phyloP scores from a whole-genome alignment of 2,329 filamentous ascomycete species.

The Cadophora sp. region DNA sequence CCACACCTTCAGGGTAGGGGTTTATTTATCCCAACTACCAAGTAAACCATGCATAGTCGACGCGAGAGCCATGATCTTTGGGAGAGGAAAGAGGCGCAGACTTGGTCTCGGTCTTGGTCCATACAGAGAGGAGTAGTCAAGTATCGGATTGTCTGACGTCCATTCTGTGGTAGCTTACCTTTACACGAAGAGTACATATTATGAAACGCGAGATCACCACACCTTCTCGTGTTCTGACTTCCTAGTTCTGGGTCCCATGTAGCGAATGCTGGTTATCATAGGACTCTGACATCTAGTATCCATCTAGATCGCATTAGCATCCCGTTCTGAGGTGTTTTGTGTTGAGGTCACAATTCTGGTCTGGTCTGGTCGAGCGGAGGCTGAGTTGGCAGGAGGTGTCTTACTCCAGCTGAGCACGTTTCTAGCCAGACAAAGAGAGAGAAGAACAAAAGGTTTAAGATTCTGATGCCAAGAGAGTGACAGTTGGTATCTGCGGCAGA shows the following conservation, averaged over 20 bases:
- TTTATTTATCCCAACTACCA: too few relatives aligned
- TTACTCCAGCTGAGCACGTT: not conserved
- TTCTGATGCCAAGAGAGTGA: not conserved
- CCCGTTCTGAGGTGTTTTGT: too few relatives aligned
- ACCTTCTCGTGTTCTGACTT: not conserved
- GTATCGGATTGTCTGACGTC: not conserved
- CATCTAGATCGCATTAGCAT: too few relatives aligned
- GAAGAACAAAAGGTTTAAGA: not conserved
- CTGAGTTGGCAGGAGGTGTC: conserved; percentile 10
- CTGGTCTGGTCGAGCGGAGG: not conserved
- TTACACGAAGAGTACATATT: conserved; percentile 1
- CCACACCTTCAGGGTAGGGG: too few relatives aligned
- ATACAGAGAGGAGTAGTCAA: not conserved
- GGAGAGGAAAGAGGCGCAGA: not conserved
- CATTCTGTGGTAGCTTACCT: not conserved
- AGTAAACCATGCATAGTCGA: too few relatives aligned
- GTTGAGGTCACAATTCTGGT: not conserved
- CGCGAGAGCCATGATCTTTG: too few relatives aligned
- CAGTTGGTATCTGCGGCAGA: conserved; percentile 1
- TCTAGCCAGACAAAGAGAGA: not conserved
- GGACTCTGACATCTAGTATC: not conserved
- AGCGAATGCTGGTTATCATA: not conserved
- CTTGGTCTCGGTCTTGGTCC: not conserved
- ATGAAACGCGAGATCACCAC: not conserved
- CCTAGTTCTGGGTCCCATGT: not conserved